Conservation (phyloP, 768 basidiomycete species). For the Cystobasidium ongulense region DNA sequence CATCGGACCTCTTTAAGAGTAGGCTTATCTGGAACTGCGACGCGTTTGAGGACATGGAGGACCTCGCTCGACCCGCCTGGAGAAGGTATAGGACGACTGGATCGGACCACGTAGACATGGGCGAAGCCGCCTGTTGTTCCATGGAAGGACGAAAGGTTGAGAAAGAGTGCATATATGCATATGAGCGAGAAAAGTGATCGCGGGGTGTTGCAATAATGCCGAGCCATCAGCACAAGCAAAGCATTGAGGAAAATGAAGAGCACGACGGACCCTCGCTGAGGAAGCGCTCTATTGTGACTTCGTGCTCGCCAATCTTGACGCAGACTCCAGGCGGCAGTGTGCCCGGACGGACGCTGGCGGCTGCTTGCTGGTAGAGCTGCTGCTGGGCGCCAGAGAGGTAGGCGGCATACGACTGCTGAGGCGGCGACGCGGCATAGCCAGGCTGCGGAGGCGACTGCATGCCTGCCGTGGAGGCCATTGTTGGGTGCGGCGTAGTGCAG, state of each 20-base stretch:
- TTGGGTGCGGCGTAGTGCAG: background rate
- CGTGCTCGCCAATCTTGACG: constrained; percentile 71
- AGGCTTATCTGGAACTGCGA: constrained; percentile 78
- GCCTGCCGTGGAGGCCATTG: constrained; percentile 13
- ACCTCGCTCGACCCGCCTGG: constrained; percentile 61
- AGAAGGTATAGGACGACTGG: constrained; percentile 61
- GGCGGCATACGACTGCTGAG: background rate
- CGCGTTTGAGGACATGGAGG: constrained; percentile 92
- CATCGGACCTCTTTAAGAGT: constrained; percentile 90
- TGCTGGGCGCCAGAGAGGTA: background rate
- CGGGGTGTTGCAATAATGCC: background rate
- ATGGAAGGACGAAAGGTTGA: background rate
- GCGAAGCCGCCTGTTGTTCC: constrained; percentile 75
- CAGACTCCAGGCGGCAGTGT: constrained; percentile 61
- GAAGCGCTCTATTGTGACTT: constrained; percentile 86
- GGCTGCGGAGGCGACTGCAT: constrained; percentile 5
- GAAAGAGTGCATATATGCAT: background rate
- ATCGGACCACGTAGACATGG: constrained; percentile 90
- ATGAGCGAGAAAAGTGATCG: background rate
- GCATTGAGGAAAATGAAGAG: background rate
- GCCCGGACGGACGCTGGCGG: constrained; percentile 43
- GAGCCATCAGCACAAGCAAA: background rate
- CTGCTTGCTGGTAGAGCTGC: constrained; percentile 1
- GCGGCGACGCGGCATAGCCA: background rate
- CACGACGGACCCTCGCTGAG: constrained; percentile 74